phyloP scores from a whole-genome alignment of 495 filamentous ascomycete genomes.

The Aspergillus sclerotioniger region DNA sequence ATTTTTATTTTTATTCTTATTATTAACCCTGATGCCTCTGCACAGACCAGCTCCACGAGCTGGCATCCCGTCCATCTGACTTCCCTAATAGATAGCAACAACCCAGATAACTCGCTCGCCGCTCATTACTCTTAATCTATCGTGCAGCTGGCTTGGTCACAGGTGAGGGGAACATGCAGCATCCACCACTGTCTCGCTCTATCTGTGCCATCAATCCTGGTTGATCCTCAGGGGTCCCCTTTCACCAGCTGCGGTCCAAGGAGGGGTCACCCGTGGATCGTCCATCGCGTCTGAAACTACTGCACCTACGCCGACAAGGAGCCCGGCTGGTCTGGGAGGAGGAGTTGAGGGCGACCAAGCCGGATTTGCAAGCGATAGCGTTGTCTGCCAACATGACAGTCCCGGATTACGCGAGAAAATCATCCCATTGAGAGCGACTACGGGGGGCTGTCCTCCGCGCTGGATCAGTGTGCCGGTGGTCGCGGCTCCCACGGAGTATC shows the following conservation, averaged over 20 bases:
- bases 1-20: too few relatives aligned
- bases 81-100: neutral
- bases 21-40: constrained; percentile 6
- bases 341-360: neutral
- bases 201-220: neutral
- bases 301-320: neutral
- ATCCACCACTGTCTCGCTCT: neutral
- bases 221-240: neutral
- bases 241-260: neutral
- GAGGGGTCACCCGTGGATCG: constrained; percentile 5
- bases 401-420: constrained; percentile 5
- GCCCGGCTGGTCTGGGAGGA: too few relatives aligned
- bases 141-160: neutral
- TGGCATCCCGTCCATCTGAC: neutral
- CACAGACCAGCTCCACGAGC: constrained; percentile 21
- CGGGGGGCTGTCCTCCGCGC: constrained; percentile 12
- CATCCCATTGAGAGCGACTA: neutral
- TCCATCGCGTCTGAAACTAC: constrained; percentile 1
- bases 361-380: neutral
- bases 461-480: neutral
- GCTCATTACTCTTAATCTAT: neutral
- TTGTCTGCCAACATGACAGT: neutral
- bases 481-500: neutral
- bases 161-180: neutral
- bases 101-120: neutral